A percentile compares a stretch with the other conserved stretches of the same genome.
Conservation (phyloP, 2,329 filamentous ascomycete genomes). For the Pyricularia pennisetigena region DNA sequence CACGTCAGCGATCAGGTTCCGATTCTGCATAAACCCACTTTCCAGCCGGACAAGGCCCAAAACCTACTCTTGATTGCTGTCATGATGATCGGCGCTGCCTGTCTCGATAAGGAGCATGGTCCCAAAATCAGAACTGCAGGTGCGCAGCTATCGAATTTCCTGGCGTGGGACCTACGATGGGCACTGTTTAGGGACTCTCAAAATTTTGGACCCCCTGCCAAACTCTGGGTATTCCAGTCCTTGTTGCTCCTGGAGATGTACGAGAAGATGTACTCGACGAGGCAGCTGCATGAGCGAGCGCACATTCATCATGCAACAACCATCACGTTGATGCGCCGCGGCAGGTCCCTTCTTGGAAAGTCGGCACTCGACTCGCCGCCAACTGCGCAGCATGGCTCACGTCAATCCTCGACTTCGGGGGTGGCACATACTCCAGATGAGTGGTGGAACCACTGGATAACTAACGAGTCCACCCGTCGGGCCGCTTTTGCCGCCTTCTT, state of each 20-base stretch:
- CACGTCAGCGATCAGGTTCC: constrained; percentile 92
- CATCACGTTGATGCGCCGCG: constrained; percentile 87
- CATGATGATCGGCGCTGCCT: constrained; percentile 87
- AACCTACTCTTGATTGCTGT: constrained; percentile 78
- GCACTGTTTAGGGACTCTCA: constrained; percentile 79
- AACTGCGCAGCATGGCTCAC: constrained; percentile 49
- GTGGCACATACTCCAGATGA: constrained; percentile 66
- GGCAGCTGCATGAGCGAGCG: constrained; percentile 83
- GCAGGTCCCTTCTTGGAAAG: constrained; percentile 80
- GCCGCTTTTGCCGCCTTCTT: constrained; percentile 92
- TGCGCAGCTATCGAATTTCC: constrained; percentile 78
- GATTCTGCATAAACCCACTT: constrained; percentile 90
- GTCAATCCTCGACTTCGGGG: constrained; percentile 53
- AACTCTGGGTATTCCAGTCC: constrained; percentile 92
- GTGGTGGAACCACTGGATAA: constrained; percentile 95
- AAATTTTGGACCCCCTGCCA: constrained; percentile 84
- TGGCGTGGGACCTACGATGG: constrained; percentile 91
- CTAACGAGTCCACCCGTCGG: constrained; percentile 79
- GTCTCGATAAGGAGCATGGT: constrained; percentile 74
- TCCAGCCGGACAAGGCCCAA: constrained; percentile 77
- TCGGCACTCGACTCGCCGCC: constrained; percentile 78
- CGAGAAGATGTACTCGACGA: constrained; percentile 96
- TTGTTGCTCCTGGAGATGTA: constrained; percentile 83
- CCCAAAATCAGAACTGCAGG: constrained; percentile 63
- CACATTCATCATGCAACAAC: constrained; percentile 97